Conservation (phyloP, 768 basidiomycete genomes). For the Obba rivulosa region DNA sequence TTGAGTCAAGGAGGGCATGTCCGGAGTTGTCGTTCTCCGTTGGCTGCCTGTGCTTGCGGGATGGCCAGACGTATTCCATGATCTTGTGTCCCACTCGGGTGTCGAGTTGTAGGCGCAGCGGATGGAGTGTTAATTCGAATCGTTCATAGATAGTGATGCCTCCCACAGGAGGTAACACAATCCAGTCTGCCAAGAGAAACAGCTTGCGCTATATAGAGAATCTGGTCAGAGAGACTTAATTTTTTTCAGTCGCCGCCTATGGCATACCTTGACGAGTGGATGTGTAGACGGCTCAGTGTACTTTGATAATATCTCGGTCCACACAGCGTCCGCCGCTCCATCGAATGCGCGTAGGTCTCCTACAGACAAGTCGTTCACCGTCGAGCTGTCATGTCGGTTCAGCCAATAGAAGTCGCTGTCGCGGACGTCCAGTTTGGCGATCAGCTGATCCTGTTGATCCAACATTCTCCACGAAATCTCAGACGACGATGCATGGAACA, state of each 20-base stretch:
- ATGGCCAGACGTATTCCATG: conserved; percentile 86
- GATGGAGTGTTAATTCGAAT: conserved; percentile 79
- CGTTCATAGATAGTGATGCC: conserved; percentile 87
- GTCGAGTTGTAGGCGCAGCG: conserved; percentile 83
- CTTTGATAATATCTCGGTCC: conserved; percentile 85
- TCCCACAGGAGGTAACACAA: conserved; percentile 82
- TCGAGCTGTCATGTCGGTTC: conserved; percentile 83
- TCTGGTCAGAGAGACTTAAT: too few species aligned
- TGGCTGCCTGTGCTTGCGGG: conserved; percentile 40
- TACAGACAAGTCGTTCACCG: conserved; percentile 69
- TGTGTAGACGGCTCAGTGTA: conserved; percentile 66
- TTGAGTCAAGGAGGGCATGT: conserved; percentile 2
- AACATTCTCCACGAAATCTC: conserved; percentile 94
- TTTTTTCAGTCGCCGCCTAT: too few species aligned
- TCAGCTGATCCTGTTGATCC: conserved; percentile 60
- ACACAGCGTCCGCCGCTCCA: conserved; percentile 73
- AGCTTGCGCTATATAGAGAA: conserved; percentile 46
- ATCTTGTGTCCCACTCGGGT: conserved; percentile 74
- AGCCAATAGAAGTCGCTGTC: conserved; percentile 79
- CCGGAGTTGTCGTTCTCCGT: conserved; percentile 10
- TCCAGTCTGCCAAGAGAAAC: conserved; percentile 78
- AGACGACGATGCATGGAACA: conserved; percentile 74
- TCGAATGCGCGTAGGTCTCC: conserved; percentile 83
- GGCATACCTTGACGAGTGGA: conserved; percentile 61
- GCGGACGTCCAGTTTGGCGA: conserved; percentile 83